Base-by-base conservation (phyloP, 305 asterid genomes). In the Rubia balearica region DNA sequence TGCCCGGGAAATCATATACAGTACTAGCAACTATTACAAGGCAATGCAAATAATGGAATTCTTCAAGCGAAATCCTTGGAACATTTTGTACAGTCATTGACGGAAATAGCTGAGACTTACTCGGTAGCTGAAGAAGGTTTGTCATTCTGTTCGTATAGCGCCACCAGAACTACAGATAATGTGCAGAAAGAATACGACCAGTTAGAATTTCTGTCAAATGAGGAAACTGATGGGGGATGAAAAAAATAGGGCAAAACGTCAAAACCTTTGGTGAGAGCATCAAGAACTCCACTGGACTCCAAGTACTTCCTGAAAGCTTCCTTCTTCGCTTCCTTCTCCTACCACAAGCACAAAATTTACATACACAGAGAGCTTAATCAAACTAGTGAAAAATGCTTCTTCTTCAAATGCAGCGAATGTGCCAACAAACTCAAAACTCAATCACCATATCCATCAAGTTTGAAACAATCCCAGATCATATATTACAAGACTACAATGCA, bases 261-360 rank as follows among this genome's bases (percentile, higher is more conserved):
- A 63, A 51, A 71, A 93, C 97, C 98, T 84, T 90, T 90, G 55
- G 96, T 93, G 69, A 90, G 82, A 74, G 92, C 87, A 82, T 93
- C 98, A 77, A 90, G 90, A 77, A 85, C 97, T 70, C 98, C 98
- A 83, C 86, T 82, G 27, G 96, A 87, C 77, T 90, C 96, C 73
- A 93, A 77, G 79, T 93, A 93, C 85, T 90, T 93, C 75, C 98
- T 86, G 75, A 90, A 93, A 73, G 94, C 94, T 83, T 93, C 97
- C 84, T 93, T 93, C 85, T 92, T 92, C 17, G 93, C 93, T 86
- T 92, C 98, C 87, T 90, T 92, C 80, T 90, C 98, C 98, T 89
- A 83, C 30, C 46, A 51, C 72, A 64, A 64, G 24, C 61, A 70
- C 17, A 75, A 27, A 63, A 12, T 13, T 51, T 17, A 51, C 0